These are phyloP conservation scores for Chlamydomonas eustigma DNA, from an alignment of 139 green algal species.

Conservation along the genomic window DNA sequence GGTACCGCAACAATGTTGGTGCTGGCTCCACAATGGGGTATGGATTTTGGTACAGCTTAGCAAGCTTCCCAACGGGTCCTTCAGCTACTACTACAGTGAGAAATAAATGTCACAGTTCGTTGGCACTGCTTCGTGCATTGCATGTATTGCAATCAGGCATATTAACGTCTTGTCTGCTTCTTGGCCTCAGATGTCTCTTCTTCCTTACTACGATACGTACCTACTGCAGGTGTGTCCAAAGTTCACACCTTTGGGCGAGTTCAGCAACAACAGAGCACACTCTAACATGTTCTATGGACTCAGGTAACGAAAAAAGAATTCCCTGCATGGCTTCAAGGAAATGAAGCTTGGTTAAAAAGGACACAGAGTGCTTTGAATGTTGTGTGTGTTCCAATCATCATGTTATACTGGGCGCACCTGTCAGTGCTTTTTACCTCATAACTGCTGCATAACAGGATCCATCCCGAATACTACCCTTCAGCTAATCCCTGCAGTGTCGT, in stretches of 20 bases:
- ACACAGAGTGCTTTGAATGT: no score
- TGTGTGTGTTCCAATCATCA: no score
- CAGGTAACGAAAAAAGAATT: slow-evolving; percentile 6
- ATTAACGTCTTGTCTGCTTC: neutral
- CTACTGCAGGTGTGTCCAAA: slow-evolving; percentile 56
- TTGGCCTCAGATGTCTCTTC: neutral
- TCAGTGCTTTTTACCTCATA: no score
- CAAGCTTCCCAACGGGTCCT: slow-evolving; percentile 36
- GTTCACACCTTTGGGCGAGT: slow-evolving; percentile 43
- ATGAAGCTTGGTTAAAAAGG: no score
- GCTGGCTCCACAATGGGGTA: slow-evolving; percentile 31
- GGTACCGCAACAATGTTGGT: slow-evolving; percentile 10
- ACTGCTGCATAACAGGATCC: no score
- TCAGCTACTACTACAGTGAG: slow-evolving; percentile 28
- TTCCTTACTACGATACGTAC: slow-evolving; percentile 20
- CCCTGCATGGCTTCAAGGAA: no score
- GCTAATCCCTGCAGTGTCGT: slow-evolving; percentile 23
- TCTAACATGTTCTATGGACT: slow-evolving; percentile 63
- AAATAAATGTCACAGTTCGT: neutral
- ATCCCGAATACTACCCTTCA: slow-evolving; percentile 39
- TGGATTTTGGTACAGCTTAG: slow-evolving; percentile 48
- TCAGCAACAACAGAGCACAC: slow-evolving; percentile 57
- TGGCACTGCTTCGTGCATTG: neutral
- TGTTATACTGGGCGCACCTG: no score
- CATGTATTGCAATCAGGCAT: neutral